Evolutionary conservation across 768 basidiomycete genomes (phyloP), one percentile per base, ranked within the genome.

Genomic region (Lactarius indigo): DNA sequence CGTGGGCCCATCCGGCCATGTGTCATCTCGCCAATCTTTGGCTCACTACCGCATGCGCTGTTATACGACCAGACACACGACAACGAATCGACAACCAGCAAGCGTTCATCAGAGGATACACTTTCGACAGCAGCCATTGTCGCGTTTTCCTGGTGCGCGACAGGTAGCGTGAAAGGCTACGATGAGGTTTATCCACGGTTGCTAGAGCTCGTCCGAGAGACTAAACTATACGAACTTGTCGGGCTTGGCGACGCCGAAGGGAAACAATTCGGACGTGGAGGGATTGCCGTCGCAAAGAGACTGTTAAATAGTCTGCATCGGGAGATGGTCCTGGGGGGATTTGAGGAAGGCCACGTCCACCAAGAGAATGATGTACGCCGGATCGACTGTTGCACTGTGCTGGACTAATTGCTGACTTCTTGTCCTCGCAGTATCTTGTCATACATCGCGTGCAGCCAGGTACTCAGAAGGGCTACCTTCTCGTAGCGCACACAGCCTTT

Each of bases 31-130:
- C 89, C 91, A 8, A 83, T 96, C 60, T 85, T 90, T 64, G 97
- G 97, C 7, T 94, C 92, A 0, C 77, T 82, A 42, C 97, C 97
- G 0, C 97, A 99, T 74, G 94, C 97, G 0, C 83, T 98, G 39
- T 82, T 98, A 73, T 98, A 94, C 77, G 97, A 99, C 76, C 82
- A 93, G 64, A 98, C 97, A 1, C 97, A 99, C 77, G 97, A 99
- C 78, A 99, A 99, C 74, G 94, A 98, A 76, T 90, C 95, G 1
- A 91, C 90, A 1, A 77, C 89, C 17, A 85, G 93, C 78, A 98
- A 96, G 76, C 87, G 94, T 42, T 90, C 91, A 1, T 93, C 96
- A 8, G 94, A 98, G 76, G 95, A 98, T 76, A 91, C 94, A 0
- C 85, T 99, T n/a, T 89, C 94, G 9, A 94, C 93, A 0, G 97